Evolutionary conservation across 2,329 filamentous ascomycete species (phyloP), one percentile per base, ranked within the genome.

Genomic region (Leptoxyphium fumago): DNA sequence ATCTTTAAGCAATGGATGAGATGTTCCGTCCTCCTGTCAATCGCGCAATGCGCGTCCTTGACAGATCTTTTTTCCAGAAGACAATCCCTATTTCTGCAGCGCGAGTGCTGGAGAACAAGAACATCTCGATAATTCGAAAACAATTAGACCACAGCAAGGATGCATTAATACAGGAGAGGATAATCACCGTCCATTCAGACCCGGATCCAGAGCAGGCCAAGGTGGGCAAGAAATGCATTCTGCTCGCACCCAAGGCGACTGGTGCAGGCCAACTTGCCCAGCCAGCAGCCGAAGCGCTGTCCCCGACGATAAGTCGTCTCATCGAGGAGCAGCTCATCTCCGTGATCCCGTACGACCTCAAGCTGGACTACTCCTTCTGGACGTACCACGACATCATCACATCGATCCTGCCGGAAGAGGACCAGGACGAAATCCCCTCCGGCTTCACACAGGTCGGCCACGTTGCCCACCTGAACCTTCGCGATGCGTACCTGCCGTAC

Each of bases 361-460:
- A 75, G 30, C 71, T 96, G 46, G 77, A 81, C 52, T 98, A 98
- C 64, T 74, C 82, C 54, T 80, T 88, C 64, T 96, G 87, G 85
- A 81, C 71, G 42, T 89, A 93, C 60, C 70, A 82, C 48, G 88
- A 96, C 53, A 82, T 98, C 34, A 84, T 95, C 58, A 71, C 71
- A 41, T 77, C 85, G 2, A 77, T 95, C 44, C 71, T 98, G 1
- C 88, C 88, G 0, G 79, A 87, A 51, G 80, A 85, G 40, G 71
- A 83, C 18, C 78, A 87, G 51, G 79, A 81, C 36, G 87, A 93
- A 50, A 78, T 91, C 29, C 89, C 88, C 2, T 76, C 78, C 29
- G 86, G 87, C 41, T 96, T 94, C 68, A 86, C 86, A 45, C 79
- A 81, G 30, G 87, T 89, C 30, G 89, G 91, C 15, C 89, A 96